Evolutionary conservation across 2,329 filamentous ascomycete species (phyloP).

Genomic region (Trichoderma atrobrunneum): DNA sequence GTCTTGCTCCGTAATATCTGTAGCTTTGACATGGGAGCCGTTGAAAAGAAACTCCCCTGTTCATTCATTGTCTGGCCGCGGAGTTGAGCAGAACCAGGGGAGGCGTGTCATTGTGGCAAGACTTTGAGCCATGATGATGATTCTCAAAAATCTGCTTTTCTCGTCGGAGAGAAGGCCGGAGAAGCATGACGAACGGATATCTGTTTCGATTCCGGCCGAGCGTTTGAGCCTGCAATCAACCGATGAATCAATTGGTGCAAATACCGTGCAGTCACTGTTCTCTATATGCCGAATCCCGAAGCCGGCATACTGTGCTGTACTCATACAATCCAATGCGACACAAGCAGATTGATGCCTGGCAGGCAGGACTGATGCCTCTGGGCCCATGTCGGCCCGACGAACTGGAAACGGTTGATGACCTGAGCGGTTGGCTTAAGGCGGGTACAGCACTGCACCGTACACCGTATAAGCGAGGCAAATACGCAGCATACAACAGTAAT

Average conservation of each 20-base stretch:
- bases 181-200: neutral
- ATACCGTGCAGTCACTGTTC: neutral
- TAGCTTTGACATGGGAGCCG: neutral
- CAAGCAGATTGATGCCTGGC: neutral
- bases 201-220: neutral
- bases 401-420: neutral
- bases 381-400: neutral
- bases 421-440: neutral
- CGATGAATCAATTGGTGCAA: neutral
- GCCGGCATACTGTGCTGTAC: neutral
- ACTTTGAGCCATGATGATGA: neutral
- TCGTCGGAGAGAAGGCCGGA: neutral
- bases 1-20: constrained; percentile 1
- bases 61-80: neutral
- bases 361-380: neutral
- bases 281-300: neutral
- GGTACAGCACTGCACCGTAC: neutral
- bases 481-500: neutral
- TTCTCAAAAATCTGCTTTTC: neutral
- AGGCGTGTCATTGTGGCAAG: neutral
- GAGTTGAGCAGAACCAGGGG: neutral
- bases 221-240: neutral
- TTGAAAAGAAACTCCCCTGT: neutral
- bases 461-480: neutral
- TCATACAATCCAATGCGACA: neutral